A percentile compares a stretch with the other conserved stretches of the same genome.
Evolutionary conservation across 2,329 filamentous ascomycete species (phyloP).

Genomic region (Sphaerulina vaccinii): DNA sequence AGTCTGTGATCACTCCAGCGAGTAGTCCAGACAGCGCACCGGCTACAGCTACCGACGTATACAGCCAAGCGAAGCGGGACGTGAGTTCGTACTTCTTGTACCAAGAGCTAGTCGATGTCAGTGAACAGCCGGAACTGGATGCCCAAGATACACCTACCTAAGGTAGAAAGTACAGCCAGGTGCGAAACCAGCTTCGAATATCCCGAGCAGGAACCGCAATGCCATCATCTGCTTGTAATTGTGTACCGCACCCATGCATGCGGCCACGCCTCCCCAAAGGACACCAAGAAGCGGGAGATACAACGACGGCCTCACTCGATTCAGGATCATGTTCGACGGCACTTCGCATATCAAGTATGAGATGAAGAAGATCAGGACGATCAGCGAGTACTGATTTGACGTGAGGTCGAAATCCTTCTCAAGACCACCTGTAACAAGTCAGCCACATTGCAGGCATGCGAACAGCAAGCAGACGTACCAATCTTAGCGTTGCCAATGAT

Average conservation of each 20-base stretch:
- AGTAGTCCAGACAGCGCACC: constrained; percentile 7
- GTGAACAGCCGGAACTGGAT: neutral
- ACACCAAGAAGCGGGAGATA: constrained; percentile 46
- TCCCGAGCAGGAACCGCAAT: constrained; percentile 39
- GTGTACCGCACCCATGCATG: constrained; percentile 4
- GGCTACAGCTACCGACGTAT: neutral
- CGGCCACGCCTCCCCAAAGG: constrained; percentile 6
- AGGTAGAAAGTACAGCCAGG: neutral
- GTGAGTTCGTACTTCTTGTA: constrained; percentile 14
- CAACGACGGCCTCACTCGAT: constrained; percentile 52
- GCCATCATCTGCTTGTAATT: constrained; percentile 36
- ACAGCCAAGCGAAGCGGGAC: constrained; percentile 11
- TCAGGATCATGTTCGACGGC: constrained; percentile 60
- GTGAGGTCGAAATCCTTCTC: constrained; percentile 43
- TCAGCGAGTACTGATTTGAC: constrained; percentile 39
- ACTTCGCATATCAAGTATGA: constrained; percentile 61
- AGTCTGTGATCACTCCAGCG: constrained; percentile 6
- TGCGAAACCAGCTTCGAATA: constrained; percentile 35
- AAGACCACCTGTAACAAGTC: constrained; percentile 42
- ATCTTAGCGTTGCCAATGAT: constrained; percentile 38
- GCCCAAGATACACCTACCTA: neutral
- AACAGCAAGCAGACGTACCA: neutral
- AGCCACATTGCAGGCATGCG: neutral
- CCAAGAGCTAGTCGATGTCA: constrained; percentile 5
- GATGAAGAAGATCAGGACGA: constrained; percentile 29